A percentile compares a stretch with the other conserved stretches of the same genome.
phyloP scores from a whole-genome alignment of 2,329 filamentous ascomycete species.

The Fusarium anguioides region DNA sequence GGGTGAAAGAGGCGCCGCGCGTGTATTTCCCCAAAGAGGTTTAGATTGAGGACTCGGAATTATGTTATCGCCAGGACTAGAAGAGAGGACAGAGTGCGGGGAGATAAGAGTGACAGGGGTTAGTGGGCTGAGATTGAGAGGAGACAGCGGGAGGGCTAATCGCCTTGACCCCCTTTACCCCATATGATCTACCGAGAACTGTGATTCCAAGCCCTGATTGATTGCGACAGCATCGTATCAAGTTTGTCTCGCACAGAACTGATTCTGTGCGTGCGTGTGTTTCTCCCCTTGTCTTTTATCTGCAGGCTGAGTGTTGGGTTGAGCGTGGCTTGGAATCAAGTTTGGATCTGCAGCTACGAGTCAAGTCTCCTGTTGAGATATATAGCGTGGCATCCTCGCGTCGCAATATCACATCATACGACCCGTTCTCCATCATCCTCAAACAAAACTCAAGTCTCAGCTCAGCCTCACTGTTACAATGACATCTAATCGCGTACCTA shows the following conservation, averaged over 20 bases:
- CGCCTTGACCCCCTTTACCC: neutral
- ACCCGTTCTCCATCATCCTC: neutral
- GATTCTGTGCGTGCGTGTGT: no score
- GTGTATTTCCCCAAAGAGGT: constrained; percentile 1
- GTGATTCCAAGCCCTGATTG: no score
- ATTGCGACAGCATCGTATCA: neutral
- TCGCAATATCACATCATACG: neutral
- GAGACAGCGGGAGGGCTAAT: constrained; percentile 8
- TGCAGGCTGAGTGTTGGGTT: neutral
- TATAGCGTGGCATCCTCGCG: neutral
- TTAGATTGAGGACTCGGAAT: neutral
- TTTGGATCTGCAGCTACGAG: no score
- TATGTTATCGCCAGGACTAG: neutral
- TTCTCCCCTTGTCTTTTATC: no score
- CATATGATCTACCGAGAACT: neutral
- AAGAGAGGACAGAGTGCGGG: neutral
- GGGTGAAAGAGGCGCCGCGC: no score
- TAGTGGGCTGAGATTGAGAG: no score
- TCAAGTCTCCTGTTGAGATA: neutral
- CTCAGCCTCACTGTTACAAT: constrained; percentile 11
- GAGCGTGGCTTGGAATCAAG: neutral
- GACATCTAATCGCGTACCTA: constrained; percentile 9
- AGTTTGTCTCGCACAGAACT: neutral
- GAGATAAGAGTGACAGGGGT: neutral
- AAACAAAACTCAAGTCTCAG: neutral